Percentiles rank a stretch among this genome's conserved stretches.
Conservation (phyloP, 257 asterid species). For the Lavandula angustifolia region DNA sequence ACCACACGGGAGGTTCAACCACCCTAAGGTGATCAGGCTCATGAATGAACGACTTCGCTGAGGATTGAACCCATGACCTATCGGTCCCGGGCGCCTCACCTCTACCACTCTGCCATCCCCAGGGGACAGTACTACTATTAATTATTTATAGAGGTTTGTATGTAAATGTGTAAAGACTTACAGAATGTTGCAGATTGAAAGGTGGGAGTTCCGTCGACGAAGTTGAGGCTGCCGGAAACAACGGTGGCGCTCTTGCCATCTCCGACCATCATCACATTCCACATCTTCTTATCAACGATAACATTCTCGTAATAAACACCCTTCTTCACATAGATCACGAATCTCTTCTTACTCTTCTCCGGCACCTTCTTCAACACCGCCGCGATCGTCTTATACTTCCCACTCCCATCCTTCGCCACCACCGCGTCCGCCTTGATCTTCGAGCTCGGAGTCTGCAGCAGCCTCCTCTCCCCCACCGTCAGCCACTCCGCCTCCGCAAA, state of each 20-base stretch:
- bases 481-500: constrained; percentile 45
- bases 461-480: constrained; percentile 48
- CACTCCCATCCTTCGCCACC: constrained; percentile 64
- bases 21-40: no score
- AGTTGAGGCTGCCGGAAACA: constrained; percentile 47
- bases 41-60: no score
- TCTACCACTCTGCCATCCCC: no score
- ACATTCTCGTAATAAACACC: constrained; percentile 58
- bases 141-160: no score
- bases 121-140: no score
- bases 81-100: no score
- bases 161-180: constrained; percentile 12
- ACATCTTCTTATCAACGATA: constrained; percentile 41
- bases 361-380: constrained; percentile 51
- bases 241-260: constrained; percentile 49
- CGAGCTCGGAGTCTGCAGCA: constrained; percentile 39
- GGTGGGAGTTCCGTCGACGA: constrained; percentile 63
- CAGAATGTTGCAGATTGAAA: constrained; percentile 60
- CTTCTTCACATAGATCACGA: constrained; percentile 51
- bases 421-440: constrained; percentile 47
- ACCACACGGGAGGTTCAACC: no score
- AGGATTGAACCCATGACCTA: no score
- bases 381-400: constrained; percentile 43
- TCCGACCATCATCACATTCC: constrained; percentile 66
- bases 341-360: constrained; percentile 48